Base-by-base conservation (phyloP, 1,284 basidiomycete species). In the Rhodotorula sp. region DNA sequence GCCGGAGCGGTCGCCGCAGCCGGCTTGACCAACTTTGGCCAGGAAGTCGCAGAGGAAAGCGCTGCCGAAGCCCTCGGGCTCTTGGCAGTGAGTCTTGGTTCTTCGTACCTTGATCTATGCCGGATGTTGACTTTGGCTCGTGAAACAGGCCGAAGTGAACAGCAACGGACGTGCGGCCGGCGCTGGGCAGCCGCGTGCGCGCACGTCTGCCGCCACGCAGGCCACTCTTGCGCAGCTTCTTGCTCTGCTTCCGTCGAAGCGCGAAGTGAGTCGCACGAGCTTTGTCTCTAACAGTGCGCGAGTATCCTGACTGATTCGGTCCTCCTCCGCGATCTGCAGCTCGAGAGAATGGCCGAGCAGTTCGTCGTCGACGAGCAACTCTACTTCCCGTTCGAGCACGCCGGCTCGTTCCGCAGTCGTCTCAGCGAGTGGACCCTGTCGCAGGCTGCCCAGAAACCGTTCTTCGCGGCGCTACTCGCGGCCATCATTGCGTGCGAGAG, bases 351-450 rank as follows among this genome's bases (percentile, higher is more conserved):
- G 54, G 49, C 71, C 56, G 17, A 42, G 2, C 69, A 66, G 22
- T 75, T 73, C 64, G 46, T 73, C 62, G n/a, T 22, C 26, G 33
- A 51, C 17, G 69, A 70, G n/a, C 29, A 53, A 29, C 57, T 60
- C 29, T 67, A 58, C 55, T 65, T 75, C 26, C 74, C 74, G 12
- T 60, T 73, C 60, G 51, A 66, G 30, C 74, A 75, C 67, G 60
- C 64, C 20, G 67, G 69, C 4, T 46, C 65, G 8, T 75, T 75
- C 65, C 51, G 58, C 15, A 24, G n/a, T 4, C 69, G 26, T 17
- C 17, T 54, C 48, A 49, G 53, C 53, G 29, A 29, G 26, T 51
- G 22, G 12, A 26, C 29, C 14, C 26, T 26, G 22, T 49, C 3
- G 68, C 66, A 72, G 48, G 64, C 66, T 66, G 8, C 48, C 53